Base-by-base conservation (phyloP, 2,329 filamentous ascomycete species). In the Talaromyces sp. region DNA sequence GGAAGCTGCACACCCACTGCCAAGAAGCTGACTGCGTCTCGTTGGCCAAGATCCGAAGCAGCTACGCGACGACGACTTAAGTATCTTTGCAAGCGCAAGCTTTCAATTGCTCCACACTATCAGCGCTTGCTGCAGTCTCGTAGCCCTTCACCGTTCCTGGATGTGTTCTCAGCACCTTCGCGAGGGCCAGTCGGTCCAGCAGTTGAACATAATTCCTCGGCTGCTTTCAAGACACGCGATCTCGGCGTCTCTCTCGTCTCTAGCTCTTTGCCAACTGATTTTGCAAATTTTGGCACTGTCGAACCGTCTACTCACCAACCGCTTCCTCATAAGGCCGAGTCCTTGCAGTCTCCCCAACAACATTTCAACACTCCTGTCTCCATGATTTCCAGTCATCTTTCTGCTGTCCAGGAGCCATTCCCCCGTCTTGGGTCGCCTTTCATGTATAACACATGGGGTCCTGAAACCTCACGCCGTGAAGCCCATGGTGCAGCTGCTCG, bases 31-130 rank as follows among this genome's bases (percentile, higher is more conserved):
- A 40, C 73, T 57, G 67, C 77, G 61, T 66, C 74, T 25, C 66
- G 74, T 37, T 87, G 82, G 79, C 83, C 84, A 37, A 78, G 76
- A 53, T 81, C 80, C 1, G 82, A 85, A 65, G 77, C 81, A 51
- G 80, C 82, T 22, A 85, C 83, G 17, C 76, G 84, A 56, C 77
- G 79, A 62, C 76, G 84, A 61, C 71, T 87, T 22, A 81, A 85
- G 62, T 74, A 81, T 51, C 71, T 87, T 15, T 85, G 83, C 69
- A 84, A 82, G 67, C 77, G 79, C 62, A 84, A 84, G 65, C 83
- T 84, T 58, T 82, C 79, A 6, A 80, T 87, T 52, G 81, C 83
- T 36, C 82, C 84, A 19, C 83, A 87, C 65, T 87, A 87, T 66
- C 82, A 86, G 66, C 79, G 84, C 60, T 76, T 87, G 64, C 75